Base-by-base conservation (phyloP, 2,329 filamentous ascomycete species). In the Fusarium sp. region DNA sequence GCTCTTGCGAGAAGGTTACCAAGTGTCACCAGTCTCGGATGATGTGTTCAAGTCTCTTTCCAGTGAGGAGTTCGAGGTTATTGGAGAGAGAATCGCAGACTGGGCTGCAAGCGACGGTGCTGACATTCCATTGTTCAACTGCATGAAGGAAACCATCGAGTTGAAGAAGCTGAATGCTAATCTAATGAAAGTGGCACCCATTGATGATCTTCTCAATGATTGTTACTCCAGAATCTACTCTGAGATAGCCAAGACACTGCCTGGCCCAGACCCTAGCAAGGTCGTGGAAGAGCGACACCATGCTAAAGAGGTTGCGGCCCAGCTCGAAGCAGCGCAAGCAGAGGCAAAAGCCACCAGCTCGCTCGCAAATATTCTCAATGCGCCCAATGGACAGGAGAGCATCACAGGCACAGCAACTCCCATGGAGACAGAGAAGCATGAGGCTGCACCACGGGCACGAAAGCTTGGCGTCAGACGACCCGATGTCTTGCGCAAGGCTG, bases 131-230 rank as follows among this genome's bases (percentile, higher is more conserved):
- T 85, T 86, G 3, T 84, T 90, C 57, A 83, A 82, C 52, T 89
- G 88, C 63, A 84, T 91, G 81, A 89, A 87, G 77, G 89, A 91
- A 52, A 84, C 85, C 0, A 86, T 90, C 15, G 89, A 91, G 70
- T 75, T 90, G 47, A 90, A 90, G 80, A 90, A 90, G 80, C 88
- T 98, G 49, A 99, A 99, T 79, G 92, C 92, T 45, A 93, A 92
- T 52, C 87, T 98, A 13, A 96, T 97, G 89, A 98, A 98, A 82
- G 89, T 92, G 2, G 89, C 91, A 0, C 87, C 92, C 15, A 96
- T 98, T 49, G 96, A 99, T 78, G 96, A 99, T 79, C 88, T 98
- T n/a, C 93, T 98, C 74, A 93, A 92, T 28, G 96, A 99, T 82
- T 91, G 93, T 55, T 99, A 98, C 81, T 93, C 94, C 3, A 88